These are phyloP conservation scores for Dictyostelium capitatum DNA, from an alignment of 78 protist species.

Conservation along the genomic window DNA sequence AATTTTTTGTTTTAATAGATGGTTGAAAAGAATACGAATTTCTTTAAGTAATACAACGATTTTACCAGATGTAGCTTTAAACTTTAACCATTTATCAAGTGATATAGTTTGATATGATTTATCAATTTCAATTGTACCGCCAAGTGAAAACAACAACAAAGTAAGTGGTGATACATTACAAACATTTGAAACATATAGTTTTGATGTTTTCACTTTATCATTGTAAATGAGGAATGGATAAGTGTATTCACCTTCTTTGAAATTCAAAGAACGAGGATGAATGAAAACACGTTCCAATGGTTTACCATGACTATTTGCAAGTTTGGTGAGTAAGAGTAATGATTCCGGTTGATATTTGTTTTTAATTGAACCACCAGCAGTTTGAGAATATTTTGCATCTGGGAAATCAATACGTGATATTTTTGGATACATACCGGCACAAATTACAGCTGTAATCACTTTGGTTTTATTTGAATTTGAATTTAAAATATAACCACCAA, in stretches of 20 bases:
- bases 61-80: constrained; percentile 57
- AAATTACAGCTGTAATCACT: constrained; percentile 6
- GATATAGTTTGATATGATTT: constrained; percentile 22
- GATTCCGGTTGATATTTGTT: constrained; percentile 82
- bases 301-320: background rate
- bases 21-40: constrained; percentile 39
- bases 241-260: constrained; percentile 44
- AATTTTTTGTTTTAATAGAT: constrained; percentile 52
- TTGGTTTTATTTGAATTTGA: constrained; percentile 32
- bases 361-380: constrained; percentile 87
- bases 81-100: constrained; percentile 84
- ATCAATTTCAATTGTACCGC: constrained; percentile 65
- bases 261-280: constrained; percentile 81
- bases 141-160: constrained; percentile 89
- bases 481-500: constrained; percentile 57
- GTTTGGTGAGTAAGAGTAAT: background rate
- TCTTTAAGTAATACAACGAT: constrained; percentile 54
- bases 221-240: constrained; percentile 65
- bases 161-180: constrained; percentile 79
- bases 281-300: constrained; percentile 54
- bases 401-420: constrained; percentile 62
- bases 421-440: constrained; percentile 87
- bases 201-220: constrained; percentile 74
- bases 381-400: constrained; percentile 43
- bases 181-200: constrained; percentile 77